Percentiles rank a stretch among this genome's conserved stretches.
Evolutionary conservation across 106 monocot genomes (phyloP).

Genomic region (Gastrodia elata): DNA sequence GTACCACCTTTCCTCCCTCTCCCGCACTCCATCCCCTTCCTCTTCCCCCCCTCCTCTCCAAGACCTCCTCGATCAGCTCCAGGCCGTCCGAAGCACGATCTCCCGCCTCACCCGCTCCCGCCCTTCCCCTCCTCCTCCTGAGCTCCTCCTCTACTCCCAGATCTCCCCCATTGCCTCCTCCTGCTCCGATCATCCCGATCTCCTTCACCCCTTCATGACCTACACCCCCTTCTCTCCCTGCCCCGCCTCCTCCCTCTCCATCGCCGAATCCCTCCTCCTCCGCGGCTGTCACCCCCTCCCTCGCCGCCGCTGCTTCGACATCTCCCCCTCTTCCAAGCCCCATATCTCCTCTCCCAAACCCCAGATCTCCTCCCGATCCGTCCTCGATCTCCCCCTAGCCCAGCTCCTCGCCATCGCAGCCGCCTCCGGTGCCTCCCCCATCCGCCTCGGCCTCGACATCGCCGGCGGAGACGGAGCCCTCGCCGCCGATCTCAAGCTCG

Average conservation of each 20-base stretch:
- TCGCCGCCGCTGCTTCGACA: slow-evolving; percentile 83
- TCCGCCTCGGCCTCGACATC: slow-evolving; percentile 54
- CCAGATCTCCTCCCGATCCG: background rate
- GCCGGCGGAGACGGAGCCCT: slow-evolving; percentile 7
- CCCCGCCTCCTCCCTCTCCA: slow-evolving; percentile 47
- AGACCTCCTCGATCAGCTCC: slow-evolving; percentile 37
- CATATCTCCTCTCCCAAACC: slow-evolving; percentile 1
- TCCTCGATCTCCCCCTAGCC: slow-evolving; percentile 12
- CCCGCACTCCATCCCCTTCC: background rate
- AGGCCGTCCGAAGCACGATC: slow-evolving; percentile 51
- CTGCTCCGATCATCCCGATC: slow-evolving; percentile 82
- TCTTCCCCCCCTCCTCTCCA: slow-evolving; percentile 10
- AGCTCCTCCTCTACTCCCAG: slow-evolving; percentile 66
- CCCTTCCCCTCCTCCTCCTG: slow-evolving; percentile 25
- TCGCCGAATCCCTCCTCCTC: slow-evolving; percentile 72
- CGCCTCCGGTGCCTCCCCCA: slow-evolving; percentile 27
- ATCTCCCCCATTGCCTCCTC: slow-evolving; percentile 64
- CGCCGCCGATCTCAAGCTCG: slow-evolving; percentile 27
- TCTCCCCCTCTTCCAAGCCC: slow-evolving; percentile 20
- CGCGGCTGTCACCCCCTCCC: slow-evolving; percentile 99
- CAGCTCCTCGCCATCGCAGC: slow-evolving; percentile 42
- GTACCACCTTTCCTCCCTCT: slow-evolving; percentile 70
- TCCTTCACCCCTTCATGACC: slow-evolving; percentile 88
- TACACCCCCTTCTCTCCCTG: slow-evolving; percentile 86
- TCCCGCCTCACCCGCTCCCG: slow-evolving; percentile 3